Percentiles rank a stretch among this genome's conserved stretches.
Conservation (phyloP, 495 filamentous ascomycete genomes). For the Penicillium roqueforti region DNA sequence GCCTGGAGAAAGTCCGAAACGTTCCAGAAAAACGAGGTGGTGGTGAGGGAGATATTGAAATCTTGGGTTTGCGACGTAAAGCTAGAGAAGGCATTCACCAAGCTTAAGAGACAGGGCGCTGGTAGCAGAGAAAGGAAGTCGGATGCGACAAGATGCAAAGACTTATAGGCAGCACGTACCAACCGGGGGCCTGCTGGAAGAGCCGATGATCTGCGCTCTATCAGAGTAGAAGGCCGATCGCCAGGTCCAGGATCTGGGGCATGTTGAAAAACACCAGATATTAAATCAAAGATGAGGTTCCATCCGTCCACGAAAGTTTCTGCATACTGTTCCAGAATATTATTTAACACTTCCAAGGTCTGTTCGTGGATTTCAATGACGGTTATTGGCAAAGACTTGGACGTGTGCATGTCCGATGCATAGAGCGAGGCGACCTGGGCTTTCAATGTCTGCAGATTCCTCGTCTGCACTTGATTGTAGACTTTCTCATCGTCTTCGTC, state of each 20-base stretch:
- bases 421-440: conserved; percentile 52
- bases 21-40: conserved; percentile 92
- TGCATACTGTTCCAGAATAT: conserved; percentile 82
- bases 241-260: conserved; percentile 20
- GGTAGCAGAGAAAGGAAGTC: conserved; percentile 84
- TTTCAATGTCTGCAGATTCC: conserved; percentile 66
- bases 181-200: conserved; percentile 64
- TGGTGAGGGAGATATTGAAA: conserved; percentile 92
- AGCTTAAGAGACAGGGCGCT: conserved; percentile 68
- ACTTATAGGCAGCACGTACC: conserved; percentile 79
- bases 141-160: conserved; percentile 86
- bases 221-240: conserved; percentile 13
- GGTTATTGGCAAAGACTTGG: conserved; percentile 38
- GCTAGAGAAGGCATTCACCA: conserved; percentile 82
- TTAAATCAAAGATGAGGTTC: conserved; percentile 79
- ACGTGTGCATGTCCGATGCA: conserved; percentile 19
- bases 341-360: conserved; percentile 73
- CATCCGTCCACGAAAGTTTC: conserved; percentile 78
- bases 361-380: conserved; percentile 81
- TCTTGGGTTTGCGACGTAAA: conserved; percentile 87
- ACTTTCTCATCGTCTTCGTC: conserved; percentile 25
- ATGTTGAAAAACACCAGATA: conserved; percentile 72
- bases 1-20: conserved; percentile 77
- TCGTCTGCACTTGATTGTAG: conserved; percentile 57
- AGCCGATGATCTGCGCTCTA: conserved; percentile 25